Base-by-base conservation (phyloP, 208 protist genomes). In the Leptomonas pyrrhocoris region DNA sequence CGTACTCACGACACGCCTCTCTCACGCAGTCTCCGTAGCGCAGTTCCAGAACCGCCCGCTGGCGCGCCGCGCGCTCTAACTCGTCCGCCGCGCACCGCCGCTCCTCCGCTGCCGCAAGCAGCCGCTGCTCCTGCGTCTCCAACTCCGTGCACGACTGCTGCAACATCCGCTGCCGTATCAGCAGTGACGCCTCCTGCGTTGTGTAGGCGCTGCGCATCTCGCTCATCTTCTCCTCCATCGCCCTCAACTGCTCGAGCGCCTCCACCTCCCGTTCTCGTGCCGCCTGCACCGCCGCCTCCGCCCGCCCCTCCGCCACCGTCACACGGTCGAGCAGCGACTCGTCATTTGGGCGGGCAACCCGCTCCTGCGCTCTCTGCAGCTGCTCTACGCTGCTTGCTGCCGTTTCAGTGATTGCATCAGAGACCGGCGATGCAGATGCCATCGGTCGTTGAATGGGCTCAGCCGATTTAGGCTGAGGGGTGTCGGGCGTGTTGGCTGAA, bases 1-100 rank as follows among this genome's bases (percentile, higher is more conserved):
- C 43, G 63, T 69, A 69, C 53, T 38, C 50, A 21, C 31, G 16
- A 51, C 49, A 69, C 40, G 30, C 30, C 30, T 54, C 40, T 25
- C 50, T 30, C 25, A 69, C 3, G 38, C 46, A 49, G 23, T 49
- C 34, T 0, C 7, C 63, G 51, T 53, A 51, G 21, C 38, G 40
- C 38, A 46, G 23, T 7, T 58, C 49, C 62, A 48, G 23, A n/a
- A n/a, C n/a, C n/a, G n/a, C n/a, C n/a, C n/a, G n/a, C n/a, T n/a
- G n/a, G n/a, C n/a, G n/a, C n/a, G n/a, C 64, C 27, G 64, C 34
- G 11, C 43, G 54, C 30, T 27, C 1, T 53, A 70, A 40, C 27
- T 54, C 64, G 13, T 46, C 42, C 50, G n/a, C 21, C 8, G 42
- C 23, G 30, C 43, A 48, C 13, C n/a, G 19, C 30, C 25, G 49